Conservation (phyloP, 2,329 filamentous ascomycete species). For the Pleomassaria siparia region DNA sequence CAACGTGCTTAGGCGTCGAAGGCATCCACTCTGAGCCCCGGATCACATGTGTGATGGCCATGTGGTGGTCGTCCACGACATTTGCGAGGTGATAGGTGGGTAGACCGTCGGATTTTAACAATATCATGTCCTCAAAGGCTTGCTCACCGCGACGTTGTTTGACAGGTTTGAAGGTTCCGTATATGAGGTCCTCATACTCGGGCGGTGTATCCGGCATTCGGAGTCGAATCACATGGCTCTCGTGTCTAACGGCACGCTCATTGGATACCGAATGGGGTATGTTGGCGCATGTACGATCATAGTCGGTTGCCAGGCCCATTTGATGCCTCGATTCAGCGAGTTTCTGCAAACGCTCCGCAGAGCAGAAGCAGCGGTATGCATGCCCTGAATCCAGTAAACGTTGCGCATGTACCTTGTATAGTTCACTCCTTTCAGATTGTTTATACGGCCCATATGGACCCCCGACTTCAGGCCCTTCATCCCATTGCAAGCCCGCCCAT, state of each 20-base stretch:
- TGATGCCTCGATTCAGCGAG: constrained; percentile 66
- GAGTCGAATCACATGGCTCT: constrained; percentile 77
- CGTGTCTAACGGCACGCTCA: constrained; percentile 66
- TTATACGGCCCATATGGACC: constrained; percentile 84
- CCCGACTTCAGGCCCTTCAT: constrained; percentile 84
- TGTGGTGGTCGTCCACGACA: constrained; percentile 91
- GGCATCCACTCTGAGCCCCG: constrained; percentile 96
- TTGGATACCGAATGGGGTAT: constrained; percentile 69
- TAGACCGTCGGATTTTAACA: constrained; percentile 87
- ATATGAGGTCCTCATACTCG: constrained; percentile 75
- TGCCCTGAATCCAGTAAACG: constrained; percentile 68
- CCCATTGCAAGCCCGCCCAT: constrained; percentile 91
- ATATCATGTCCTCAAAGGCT: constrained; percentile 77
- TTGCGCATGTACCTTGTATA: constrained; percentile 73
- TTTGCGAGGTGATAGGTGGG: constrained; percentile 98
- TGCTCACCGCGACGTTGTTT: constrained; percentile 44
- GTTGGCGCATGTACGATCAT: constrained; percentile 72
- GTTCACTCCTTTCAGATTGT: constrained; percentile 76
- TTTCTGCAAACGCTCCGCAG: constrained; percentile 66
- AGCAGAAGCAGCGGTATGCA: constrained; percentile 95
- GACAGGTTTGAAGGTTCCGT: constrained; percentile 55
- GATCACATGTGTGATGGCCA: constrained; percentile 95
- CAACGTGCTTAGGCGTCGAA: constrained; percentile 79
- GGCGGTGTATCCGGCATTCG: constrained; percentile 64
- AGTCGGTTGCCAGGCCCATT: constrained; percentile 60